Percentiles rank a stretch among this genome's conserved stretches.
Conservation (phyloP, 2,329 filamentous ascomycete species). For the Aureobasidium leucospermi region DNA sequence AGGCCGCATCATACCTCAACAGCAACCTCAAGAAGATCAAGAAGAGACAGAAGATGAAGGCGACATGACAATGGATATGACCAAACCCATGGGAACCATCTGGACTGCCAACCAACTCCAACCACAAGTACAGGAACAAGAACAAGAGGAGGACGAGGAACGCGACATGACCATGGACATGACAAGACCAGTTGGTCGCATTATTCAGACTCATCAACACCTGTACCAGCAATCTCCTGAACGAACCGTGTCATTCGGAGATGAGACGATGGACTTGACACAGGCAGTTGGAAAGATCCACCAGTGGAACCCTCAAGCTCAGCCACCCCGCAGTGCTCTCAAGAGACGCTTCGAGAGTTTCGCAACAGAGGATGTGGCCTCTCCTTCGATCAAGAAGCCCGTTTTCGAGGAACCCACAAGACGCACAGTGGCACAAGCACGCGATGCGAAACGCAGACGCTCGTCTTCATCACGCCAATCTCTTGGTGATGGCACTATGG, state of each 20-base stretch:
- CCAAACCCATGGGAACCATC: conserved; percentile 8
- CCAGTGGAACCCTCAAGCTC: conserved; percentile 22
- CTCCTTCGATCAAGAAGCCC: conserved; percentile 17
- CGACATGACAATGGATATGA: conserved; percentile 14
- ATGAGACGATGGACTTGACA: conserved; percentile 51
- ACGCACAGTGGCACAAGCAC: conserved; percentile 22
- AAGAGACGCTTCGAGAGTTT: conserved; percentile 31
- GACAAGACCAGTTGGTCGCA: conserved; percentile 72
- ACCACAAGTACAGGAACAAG: not conserved
- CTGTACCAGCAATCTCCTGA: not conserved
- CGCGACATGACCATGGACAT: conserved; percentile 87
- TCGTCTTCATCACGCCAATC: conserved; percentile 29
- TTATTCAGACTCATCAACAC: conserved; percentile 31
- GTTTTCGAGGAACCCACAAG: conserved; percentile 25
- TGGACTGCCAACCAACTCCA: conserved; percentile 1
- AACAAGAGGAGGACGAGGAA: conserved; percentile 38
- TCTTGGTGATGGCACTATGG: conserved; percentile 36
- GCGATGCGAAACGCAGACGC: conserved; percentile 32
- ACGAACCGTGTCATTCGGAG: conserved; percentile 35
- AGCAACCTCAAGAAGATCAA: not conserved
- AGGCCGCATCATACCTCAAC: conserved; percentile 55
- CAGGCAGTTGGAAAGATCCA: conserved; percentile 47
- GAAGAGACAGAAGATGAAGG: conserved; percentile 7
- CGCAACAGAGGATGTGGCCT: conserved; percentile 32
- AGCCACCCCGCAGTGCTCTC: conserved; percentile 30